Conservation (phyloP, 2,329 filamentous ascomycete genomes). For the Dactylonectria macrodidyma region DNA sequence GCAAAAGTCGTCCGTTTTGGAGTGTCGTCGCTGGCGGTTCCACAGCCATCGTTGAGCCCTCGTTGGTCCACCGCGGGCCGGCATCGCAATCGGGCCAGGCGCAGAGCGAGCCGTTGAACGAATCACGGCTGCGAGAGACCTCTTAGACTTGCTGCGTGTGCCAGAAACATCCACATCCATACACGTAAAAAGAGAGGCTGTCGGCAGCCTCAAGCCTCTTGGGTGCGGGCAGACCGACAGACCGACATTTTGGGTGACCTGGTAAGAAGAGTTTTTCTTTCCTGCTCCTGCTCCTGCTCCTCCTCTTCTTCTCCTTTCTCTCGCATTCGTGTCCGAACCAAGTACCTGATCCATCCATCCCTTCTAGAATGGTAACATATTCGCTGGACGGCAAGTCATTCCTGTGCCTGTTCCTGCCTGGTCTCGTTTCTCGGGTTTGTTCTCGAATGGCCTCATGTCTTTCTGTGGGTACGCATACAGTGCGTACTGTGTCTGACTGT, state of each 20-base stretch:
- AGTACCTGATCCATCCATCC: background rate
- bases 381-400: background rate
- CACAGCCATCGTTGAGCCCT: constrained; percentile 44
- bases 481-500: constrained; percentile 11
- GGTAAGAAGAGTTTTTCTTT: constrained; percentile 9
- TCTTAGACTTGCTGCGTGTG: constrained; percentile 34
- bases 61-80: constrained; percentile 41
- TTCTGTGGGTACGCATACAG: constrained; percentile 15
- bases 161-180: constrained; percentile 29
- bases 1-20: constrained; percentile 23
- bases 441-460: constrained; percentile 25
- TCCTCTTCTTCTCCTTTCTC: background rate
- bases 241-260: constrained; percentile 34
- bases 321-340: constrained; percentile 2
- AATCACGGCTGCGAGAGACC: constrained; percentile 40
- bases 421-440: background rate
- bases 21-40: constrained; percentile 35
- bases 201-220: constrained; percentile 30
- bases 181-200: background rate
- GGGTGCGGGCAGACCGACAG: constrained; percentile 43
- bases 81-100: constrained; percentile 42
- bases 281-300: background rate
- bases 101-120: constrained; percentile 24
- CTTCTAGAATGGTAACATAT: background rate
- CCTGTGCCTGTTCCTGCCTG: background rate